Percentiles rank a stretch among this genome's conserved stretches.
Evolutionary conservation across 1,284 basidiomycete genomes (phyloP).

Genomic region (Ganoderma boninense): DNA sequence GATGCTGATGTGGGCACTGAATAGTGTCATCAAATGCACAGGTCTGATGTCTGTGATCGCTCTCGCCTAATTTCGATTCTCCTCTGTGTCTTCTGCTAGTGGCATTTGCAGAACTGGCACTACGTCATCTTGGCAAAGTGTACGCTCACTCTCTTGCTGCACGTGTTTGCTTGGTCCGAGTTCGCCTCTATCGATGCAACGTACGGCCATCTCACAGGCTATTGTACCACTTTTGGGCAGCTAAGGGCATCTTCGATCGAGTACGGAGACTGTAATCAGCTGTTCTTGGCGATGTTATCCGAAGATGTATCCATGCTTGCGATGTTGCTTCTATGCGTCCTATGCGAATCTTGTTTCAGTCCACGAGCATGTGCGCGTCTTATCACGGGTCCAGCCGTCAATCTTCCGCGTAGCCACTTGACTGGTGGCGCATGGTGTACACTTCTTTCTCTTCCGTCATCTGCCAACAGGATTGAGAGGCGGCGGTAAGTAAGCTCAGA

Average conservation of each 20-base stretch:
- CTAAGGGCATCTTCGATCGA: slow-evolving; percentile 4
- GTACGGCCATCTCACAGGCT: background rate
- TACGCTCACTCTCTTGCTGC: background rate
- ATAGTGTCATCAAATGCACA: background rate
- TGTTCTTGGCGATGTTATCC: slow-evolving; percentile 7
- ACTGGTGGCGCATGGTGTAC: slow-evolving; percentile 13
- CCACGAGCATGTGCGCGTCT: slow-evolving; percentile 23
- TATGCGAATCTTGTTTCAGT: background rate
- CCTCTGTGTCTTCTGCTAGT: background rate
- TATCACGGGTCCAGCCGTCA: slow-evolving; percentile 28
- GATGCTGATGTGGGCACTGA: background rate
- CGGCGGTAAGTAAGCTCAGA: too few relatives aligned
- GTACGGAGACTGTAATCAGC: slow-evolving; percentile 14
- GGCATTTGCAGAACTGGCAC: background rate
- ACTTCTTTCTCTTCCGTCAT: background rate
- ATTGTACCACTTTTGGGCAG: slow-evolving; percentile 26
- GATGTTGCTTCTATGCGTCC: slow-evolving; percentile 24
- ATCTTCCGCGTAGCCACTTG: slow-evolving; percentile 15
- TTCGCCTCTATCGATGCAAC: background rate
- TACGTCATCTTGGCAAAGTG: background rate
- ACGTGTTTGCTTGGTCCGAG: background rate
- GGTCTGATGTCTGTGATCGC: background rate
- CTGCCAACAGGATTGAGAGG: background rate
- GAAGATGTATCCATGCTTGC: slow-evolving; percentile 20
- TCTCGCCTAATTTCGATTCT: background rate